These are phyloP conservation scores for Phytophthora foliorum DNA, from an alignment of 352 stramenopile genomes.

Conservation along the genomic window DNA sequence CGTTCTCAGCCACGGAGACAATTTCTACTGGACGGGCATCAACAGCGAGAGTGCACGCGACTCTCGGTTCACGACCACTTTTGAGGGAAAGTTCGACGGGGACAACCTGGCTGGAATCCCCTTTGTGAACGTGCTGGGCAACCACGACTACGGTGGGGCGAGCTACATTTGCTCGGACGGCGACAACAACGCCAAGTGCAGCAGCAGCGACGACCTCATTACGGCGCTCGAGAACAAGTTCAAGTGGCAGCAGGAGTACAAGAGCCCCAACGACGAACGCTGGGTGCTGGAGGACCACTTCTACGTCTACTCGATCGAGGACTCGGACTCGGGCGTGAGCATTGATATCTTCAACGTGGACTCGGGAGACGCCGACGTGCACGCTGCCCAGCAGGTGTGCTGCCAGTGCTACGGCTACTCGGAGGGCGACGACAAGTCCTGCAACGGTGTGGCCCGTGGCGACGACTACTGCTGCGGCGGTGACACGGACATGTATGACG, in stretches of 20 bases:
- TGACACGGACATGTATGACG: slow-evolving; percentile 58
- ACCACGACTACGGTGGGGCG: slow-evolving; percentile 78
- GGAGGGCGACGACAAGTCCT: slow-evolving; percentile 49
- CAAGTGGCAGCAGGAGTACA: slow-evolving; percentile 60
- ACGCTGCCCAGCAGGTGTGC: slow-evolving; percentile 62
- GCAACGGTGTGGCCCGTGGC: slow-evolving; percentile 54
- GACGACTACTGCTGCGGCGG: slow-evolving; percentile 66
- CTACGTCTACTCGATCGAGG: slow-evolving; percentile 60
- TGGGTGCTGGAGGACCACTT: slow-evolving; percentile 72
- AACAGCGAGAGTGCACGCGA: slow-evolving; percentile 50
- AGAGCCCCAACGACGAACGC: slow-evolving; percentile 63
- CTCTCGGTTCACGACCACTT: slow-evolving; percentile 67
- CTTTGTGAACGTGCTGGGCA: slow-evolving; percentile 74
- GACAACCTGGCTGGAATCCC: slow-evolving; percentile 54
- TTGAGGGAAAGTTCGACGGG: slow-evolving; percentile 67
- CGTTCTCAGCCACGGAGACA: slow-evolving; percentile 75
- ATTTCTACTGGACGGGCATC: slow-evolving; percentile 81
- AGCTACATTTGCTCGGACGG: slow-evolving; percentile 63
- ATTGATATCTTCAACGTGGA: slow-evolving; percentile 80
- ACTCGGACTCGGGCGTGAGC: slow-evolving; percentile 49
- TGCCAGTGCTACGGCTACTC: slow-evolving; percentile 78
- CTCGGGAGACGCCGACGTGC: slow-evolving; percentile 64
- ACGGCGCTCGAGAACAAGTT: slow-evolving; percentile 57
- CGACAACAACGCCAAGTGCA: slow-evolving; percentile 43
- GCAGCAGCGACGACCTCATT: slow-evolving; percentile 37